phyloP scores from a whole-genome alignment of 2,329 filamentous ascomycete genomes.

The Ustulina deusta region DNA sequence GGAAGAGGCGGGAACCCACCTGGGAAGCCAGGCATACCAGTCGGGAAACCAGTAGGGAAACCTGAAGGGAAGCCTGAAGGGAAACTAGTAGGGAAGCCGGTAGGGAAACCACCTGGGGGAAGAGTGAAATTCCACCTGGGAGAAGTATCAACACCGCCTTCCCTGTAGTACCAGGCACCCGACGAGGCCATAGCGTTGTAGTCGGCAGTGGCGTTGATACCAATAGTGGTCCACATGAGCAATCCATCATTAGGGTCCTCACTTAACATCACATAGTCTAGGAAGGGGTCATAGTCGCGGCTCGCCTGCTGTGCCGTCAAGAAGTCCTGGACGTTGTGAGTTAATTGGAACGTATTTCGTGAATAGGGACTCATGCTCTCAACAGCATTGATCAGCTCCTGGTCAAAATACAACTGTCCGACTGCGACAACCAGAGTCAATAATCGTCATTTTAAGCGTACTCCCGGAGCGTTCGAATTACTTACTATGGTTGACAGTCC shows the following conservation, averaged over 20 bases:
- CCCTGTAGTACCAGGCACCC: conserved; percentile 43
- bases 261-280: conserved; percentile 69
- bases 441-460: neutral
- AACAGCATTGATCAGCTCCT: conserved; percentile 63
- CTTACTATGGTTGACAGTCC: conserved; percentile 61
- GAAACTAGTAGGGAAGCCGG: conserved; percentile 25
- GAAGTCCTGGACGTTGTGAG: conserved; percentile 62
- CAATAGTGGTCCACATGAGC: conserved; percentile 64
- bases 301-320: conserved; percentile 58
- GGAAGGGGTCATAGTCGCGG: conserved; percentile 57
- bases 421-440: conserved; percentile 45
- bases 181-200: conserved; percentile 34
- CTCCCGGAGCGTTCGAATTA: neutral
- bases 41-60: conserved; percentile 29
- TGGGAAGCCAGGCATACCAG: conserved; percentile 27
- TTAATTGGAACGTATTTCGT: conserved; percentile 57
- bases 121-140: conserved; percentile 39
- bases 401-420: conserved; percentile 71
- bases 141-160: conserved; percentile 42
- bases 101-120: conserved; percentile 36
- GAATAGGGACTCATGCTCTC: conserved; percentile 61
- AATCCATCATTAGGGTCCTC: conserved; percentile 62
- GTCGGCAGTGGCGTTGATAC: conserved; percentile 57
- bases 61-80: conserved; percentile 22
- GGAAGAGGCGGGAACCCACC: conserved; percentile 36